A percentile compares a stretch with the other conserved stretches of the same genome.
Conservation (phyloP, 176 grass and related monocot species). For the Carex cristatella region DNA sequence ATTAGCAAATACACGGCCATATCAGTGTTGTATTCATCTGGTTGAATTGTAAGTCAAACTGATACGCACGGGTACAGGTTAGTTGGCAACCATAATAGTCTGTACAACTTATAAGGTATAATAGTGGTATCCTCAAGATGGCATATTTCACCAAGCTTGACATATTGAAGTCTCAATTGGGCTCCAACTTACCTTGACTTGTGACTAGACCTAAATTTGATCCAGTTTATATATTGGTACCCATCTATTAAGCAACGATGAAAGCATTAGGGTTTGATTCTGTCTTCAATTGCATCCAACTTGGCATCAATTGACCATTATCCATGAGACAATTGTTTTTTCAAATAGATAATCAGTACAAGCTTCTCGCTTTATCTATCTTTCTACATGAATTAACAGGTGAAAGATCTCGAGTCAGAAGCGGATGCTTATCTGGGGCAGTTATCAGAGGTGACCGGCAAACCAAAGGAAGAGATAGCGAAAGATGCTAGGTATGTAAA, state of each 20-base stretch:
- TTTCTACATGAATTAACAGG: slow-evolving; percentile 26
- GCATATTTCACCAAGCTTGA: background rate
- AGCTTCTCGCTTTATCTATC: background rate
- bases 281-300: background rate
- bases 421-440: slow-evolving; percentile 64
- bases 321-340: background rate
- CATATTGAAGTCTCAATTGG: background rate
- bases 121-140: background rate
- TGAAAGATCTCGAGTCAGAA: slow-evolving; percentile 80
- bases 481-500: slow-evolving; percentile 55
- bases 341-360: slow-evolving; percentile 1
- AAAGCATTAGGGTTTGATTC: background rate
- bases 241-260: background rate
- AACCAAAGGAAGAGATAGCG: slow-evolving; percentile 66
- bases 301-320: background rate
- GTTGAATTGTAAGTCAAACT: background rate
- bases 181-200: background rate
- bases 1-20: no score
- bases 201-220: background rate
- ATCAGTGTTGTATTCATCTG: background rate
- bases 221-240: background rate
- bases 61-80: background rate
- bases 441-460: slow-evolving; percentile 52
- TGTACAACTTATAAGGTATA: background rate
- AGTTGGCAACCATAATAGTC: background rate